Percentiles rank a stretch among this genome's conserved stretches.
phyloP scores from a whole-genome alignment of 192 early-diverging fungal genomes.

The Entomortierella lignicola region DNA sequence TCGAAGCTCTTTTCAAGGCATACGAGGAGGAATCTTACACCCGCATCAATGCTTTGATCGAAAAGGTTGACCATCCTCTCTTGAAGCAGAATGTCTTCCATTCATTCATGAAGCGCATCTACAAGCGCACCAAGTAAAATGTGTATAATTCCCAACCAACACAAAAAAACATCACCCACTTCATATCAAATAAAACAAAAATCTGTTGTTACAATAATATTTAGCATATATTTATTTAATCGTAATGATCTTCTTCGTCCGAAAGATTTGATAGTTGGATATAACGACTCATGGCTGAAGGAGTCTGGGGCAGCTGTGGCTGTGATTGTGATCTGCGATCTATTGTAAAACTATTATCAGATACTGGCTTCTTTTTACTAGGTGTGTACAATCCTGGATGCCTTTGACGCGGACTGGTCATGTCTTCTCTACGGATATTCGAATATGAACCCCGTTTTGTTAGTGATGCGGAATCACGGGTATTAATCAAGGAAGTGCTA shows the following conservation, averaged over 20 bases:
- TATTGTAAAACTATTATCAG: background rate
- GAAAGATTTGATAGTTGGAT: constrained; percentile 21
- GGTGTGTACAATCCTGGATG: constrained; percentile 47
- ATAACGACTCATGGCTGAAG: constrained; percentile 37
- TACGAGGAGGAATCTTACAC: constrained; percentile 92
- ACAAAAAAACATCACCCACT: too few relatives aligned
- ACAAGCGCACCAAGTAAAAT: constrained; percentile 89
- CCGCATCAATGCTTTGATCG: constrained; percentile 80
- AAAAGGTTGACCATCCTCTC: constrained; percentile 81
- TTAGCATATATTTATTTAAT: background rate
- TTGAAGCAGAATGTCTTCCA: constrained; percentile 89
- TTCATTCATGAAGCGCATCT: constrained; percentile 94
- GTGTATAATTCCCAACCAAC: too few relatives aligned
- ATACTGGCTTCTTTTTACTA: constrained; percentile 19
- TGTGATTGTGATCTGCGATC: background rate
- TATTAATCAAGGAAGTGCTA: background rate
- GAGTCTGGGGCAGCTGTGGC: constrained; percentile 23
- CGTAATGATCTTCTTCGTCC: constrained; percentile 3
- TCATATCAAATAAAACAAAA: too few relatives aligned
- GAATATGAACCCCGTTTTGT: background rate
- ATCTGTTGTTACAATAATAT: too few relatives aligned
- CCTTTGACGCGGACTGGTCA: constrained; percentile 3
- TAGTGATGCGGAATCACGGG: background rate
- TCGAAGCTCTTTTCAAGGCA: constrained; percentile 81
- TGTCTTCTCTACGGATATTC: background rate